Evolutionary conservation across 148 eudicot species (phyloP).

Genomic region (Camellia granthamiana): DNA sequence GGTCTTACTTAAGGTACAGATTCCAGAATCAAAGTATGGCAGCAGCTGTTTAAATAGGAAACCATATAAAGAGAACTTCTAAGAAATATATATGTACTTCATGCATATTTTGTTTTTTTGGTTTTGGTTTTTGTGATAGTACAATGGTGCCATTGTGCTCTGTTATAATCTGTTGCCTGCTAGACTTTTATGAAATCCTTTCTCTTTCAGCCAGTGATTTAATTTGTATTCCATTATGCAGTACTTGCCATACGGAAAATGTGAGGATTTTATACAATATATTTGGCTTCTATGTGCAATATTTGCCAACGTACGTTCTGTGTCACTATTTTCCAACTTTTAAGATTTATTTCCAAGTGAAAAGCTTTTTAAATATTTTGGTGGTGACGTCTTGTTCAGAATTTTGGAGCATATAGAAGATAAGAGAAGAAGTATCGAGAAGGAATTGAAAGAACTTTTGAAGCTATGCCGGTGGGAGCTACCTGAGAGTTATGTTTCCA

Average conservation of each 20-base stretch:
- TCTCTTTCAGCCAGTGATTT: slow-evolving; percentile 7
- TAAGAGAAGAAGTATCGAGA: slow-evolving; percentile 59
- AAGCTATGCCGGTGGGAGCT: slow-evolving; percentile 72
- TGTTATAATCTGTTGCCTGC: neutral
- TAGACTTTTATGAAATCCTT: neutral
- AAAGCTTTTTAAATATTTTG: neutral
- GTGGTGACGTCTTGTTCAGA: slow-evolving; percentile 30
- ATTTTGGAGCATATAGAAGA: slow-evolving; percentile 45
- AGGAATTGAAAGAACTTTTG: slow-evolving; percentile 55
- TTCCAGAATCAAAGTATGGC: neutral
- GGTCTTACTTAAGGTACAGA: slow-evolving; percentile 53
- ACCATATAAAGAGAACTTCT: neutral
- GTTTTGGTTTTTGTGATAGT: neutral
- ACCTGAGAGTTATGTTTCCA: slow-evolving; percentile 45
- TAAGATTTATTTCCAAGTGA: neutral
- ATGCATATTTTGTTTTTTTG: neutral
- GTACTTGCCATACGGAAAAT: slow-evolving; percentile 54
- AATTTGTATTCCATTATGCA: slow-evolving; percentile 34
- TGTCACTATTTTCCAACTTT: slow-evolving; percentile 1
- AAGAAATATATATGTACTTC: neutral
- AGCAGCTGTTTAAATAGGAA: neutral
- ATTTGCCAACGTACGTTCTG: slow-evolving; percentile 69
- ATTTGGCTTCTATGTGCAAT: slow-evolving; percentile 66
- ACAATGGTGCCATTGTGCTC: neutral
- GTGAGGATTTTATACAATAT: slow-evolving; percentile 67